Evolutionary conservation across 495 filamentous ascomycete species (phyloP).

Genomic region (Hypoxylon lenormandii): DNA sequence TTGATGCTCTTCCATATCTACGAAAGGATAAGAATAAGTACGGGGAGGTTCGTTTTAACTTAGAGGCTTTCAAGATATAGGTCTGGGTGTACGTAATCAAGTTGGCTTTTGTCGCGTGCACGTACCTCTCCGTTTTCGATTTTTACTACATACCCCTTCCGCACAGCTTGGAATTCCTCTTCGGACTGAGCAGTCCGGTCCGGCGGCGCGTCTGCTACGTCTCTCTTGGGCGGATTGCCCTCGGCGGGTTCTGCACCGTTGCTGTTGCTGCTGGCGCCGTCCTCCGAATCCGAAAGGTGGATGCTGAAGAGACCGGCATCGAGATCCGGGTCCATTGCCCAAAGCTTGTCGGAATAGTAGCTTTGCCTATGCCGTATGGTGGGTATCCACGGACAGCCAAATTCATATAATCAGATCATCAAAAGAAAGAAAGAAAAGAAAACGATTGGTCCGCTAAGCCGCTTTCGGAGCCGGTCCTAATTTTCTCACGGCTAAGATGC

Average conservation of each 20-base stretch:
- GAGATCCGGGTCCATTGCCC: slow-evolving; percentile 43
- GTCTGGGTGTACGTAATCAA: too few species aligned
- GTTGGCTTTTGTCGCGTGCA: too few species aligned
- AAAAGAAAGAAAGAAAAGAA: too few species aligned
- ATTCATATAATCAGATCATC: too few species aligned
- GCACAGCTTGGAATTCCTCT: slow-evolving; percentile 56
- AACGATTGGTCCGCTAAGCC: neutral
- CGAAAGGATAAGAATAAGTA: neutral
- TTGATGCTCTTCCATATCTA: slow-evolving; percentile 59
- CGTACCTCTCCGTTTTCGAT: slow-evolving; percentile 62
- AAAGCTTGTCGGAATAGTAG: too few species aligned
- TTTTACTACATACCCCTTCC: slow-evolving; percentile 54
- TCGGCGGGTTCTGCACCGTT: slow-evolving; percentile 24
- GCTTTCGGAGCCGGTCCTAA: slow-evolving; percentile 6
- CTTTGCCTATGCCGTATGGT: too few species aligned
- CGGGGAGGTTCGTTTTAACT: too few species aligned
- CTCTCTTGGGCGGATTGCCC: slow-evolving; percentile 17
- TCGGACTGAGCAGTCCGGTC: slow-evolving; percentile 61
- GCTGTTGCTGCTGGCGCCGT: slow-evolving; percentile 20
- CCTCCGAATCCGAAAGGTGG: slow-evolving; percentile 57
- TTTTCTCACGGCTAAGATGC: too few species aligned
- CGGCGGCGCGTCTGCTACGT: slow-evolving; percentile 35
- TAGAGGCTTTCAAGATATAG: too few species aligned
- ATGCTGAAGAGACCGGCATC: slow-evolving; percentile 54
- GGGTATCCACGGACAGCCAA: too few species aligned